Conservation (phyloP, 2,329 filamentous ascomycete species). For the Sporothrix phasma region DNA sequence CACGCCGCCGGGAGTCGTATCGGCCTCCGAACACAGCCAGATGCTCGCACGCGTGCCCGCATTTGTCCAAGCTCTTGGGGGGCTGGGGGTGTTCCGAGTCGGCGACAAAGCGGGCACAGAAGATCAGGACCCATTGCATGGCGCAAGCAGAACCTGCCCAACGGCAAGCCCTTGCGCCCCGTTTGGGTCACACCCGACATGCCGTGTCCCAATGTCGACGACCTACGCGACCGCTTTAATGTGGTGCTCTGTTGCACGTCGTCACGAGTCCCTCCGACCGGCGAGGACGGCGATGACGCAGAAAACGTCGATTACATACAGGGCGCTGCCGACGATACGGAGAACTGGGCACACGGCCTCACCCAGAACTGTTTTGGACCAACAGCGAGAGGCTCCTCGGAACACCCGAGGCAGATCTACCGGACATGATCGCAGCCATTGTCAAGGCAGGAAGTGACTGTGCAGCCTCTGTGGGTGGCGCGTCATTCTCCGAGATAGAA, state of each 20-base stretch:
- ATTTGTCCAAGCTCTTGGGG: conserved; percentile 42
- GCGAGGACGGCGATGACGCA: conserved; percentile 56
- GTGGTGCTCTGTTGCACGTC: conserved; percentile 79
- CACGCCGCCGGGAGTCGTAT: conserved; percentile 63
- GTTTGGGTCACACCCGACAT: conserved; percentile 55
- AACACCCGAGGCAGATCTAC: conserved; percentile 55
- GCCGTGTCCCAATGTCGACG: conserved; percentile 29
- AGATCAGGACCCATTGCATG: neutral
- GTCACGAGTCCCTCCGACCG: conserved; percentile 55
- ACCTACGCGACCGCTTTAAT: conserved; percentile 42
- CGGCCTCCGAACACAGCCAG: conserved; percentile 67
- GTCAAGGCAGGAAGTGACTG: conserved; percentile 26
- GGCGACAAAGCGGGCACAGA: conserved; percentile 37
- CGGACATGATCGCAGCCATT: conserved; percentile 38
- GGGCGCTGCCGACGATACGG: conserved; percentile 87
- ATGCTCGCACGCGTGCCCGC: conserved; percentile 52
- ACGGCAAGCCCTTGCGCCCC: conserved; percentile 59
- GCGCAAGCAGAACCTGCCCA: conserved; percentile 43
- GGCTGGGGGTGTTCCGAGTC: conserved; percentile 42
- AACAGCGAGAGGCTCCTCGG: conserved; percentile 51
- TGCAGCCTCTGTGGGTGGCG: conserved; percentile 23
- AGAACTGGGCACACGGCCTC: conserved; percentile 80
- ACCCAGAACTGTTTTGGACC: conserved; percentile 74
- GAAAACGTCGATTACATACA: conserved; percentile 94
- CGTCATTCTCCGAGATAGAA: neutral